Evolutionary conservation across 2,329 filamentous ascomycete species (phyloP).

Genomic region (Stagonosporopsis chrysanthemi): DNA sequence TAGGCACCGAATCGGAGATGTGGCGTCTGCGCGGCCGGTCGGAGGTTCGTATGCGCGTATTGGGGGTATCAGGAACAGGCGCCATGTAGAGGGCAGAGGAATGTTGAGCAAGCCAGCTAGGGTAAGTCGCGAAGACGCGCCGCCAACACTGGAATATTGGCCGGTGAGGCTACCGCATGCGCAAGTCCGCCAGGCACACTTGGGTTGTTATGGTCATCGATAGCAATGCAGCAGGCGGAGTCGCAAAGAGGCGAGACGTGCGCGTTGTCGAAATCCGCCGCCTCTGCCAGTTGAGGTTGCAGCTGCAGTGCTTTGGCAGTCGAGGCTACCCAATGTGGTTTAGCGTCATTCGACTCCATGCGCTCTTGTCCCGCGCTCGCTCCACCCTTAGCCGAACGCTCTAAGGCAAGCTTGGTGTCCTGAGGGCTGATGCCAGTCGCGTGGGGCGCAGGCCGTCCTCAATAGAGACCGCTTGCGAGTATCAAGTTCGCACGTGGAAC

Average conservation of each 20-base stretch:
- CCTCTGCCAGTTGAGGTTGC: conserved; percentile 27
- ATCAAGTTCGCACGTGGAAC: no score
- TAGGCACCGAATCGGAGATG: conserved; percentile 52
- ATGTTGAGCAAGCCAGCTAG: conserved; percentile 38
- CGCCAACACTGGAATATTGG: conserved; percentile 35
- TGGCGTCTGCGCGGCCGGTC: conserved; percentile 43
- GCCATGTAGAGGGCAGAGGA: conserved; percentile 42
- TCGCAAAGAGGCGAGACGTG: conserved; percentile 22
- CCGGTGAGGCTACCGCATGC: conserved; percentile 35
- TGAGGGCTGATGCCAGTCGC: neutral
- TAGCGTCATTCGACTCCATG: neutral
- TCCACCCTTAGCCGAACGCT: conserved; percentile 17
- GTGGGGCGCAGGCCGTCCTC: conserved; percentile 1
- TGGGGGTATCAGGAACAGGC: conserved; percentile 46
- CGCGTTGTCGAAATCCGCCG: conserved; percentile 20
- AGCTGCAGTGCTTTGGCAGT: conserved; percentile 22
- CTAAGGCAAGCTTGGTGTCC: conserved; percentile 7
- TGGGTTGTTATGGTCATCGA: conserved; percentile 34
- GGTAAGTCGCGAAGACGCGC: conserved; percentile 42
- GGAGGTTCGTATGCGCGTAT: conserved; percentile 46
- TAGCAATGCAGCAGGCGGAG: conserved; percentile 17
- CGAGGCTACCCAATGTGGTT: conserved; percentile 3
- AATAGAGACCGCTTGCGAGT: neutral
- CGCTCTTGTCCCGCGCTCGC: conserved; percentile 6
- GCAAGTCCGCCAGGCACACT: conserved; percentile 37